Conservation (phyloP, 768 basidiomycete genomes). For the Agrocybe praecox region DNA sequence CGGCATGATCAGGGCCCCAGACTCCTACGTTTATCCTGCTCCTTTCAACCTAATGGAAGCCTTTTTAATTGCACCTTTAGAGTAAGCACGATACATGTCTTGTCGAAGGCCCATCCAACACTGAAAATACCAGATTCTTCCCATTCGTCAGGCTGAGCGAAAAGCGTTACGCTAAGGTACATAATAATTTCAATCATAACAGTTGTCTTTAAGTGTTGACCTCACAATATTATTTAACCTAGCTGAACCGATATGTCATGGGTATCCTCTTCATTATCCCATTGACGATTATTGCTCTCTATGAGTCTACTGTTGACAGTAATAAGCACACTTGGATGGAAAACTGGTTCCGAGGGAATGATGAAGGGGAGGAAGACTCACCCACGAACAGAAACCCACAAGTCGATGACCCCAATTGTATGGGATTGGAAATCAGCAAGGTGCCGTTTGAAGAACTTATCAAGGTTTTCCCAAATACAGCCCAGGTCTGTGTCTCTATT, state of each 20-base stretch:
- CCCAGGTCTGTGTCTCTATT: conserved; percentile 51
- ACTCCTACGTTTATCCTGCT: conserved; percentile 86
- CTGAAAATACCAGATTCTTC: conserved; percentile 37
- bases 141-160: conserved; percentile 45
- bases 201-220: not conserved
- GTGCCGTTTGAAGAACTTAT: conserved; percentile 71
- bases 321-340: conserved; percentile 63
- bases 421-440: conserved; percentile 67
- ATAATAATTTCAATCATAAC: not conserved
- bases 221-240: conserved; percentile 4
- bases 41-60: conserved; percentile 91
- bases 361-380: conserved; percentile 60
- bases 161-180: conserved; percentile 61
- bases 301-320: conserved; percentile 60
- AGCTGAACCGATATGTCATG: conserved; percentile 86
- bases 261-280: conserved; percentile 79
- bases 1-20: conserved; percentile 84
- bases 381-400: conserved; percentile 60
- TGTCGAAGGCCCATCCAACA: not conserved
- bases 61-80: conserved; percentile 80
- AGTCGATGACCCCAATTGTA: conserved; percentile 54
- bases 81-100: conserved; percentile 52
- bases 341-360: conserved; percentile 62
- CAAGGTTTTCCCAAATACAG: conserved; percentile 72
- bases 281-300: conserved; percentile 70